Base-by-base conservation (phyloP, 345 rosid species). In the Syzygium oleosum region DNA sequence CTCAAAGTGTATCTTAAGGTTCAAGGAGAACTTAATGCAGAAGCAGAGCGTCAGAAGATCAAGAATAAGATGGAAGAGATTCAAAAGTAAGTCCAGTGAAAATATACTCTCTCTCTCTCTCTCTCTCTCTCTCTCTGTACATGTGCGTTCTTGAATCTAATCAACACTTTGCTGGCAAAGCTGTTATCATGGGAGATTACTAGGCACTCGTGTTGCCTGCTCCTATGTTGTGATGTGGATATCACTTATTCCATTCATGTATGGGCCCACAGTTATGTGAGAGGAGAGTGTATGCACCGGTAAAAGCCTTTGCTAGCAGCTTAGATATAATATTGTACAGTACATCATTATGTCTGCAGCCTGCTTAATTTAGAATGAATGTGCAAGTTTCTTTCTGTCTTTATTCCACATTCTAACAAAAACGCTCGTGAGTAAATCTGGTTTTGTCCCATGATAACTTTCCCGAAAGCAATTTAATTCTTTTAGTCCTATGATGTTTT, bases 1-100 rank as follows among this genome's bases (percentile, higher is more conserved):
- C 94, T 98, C 73, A 92, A 91, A 88, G 95, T 96, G 68, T 96
- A 98, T 92, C 95, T 98, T 3, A 90, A 94, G 93, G 96, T 93
- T 84, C 92, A 95, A 29, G 97, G 99, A 86, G 88, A 91, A 84
- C 91, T 96, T 21, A 92, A 94, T 87, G 78, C 91, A 46, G 93
- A 92, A 89, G 95, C 93, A 61, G 98, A 96, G 88, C 93, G 73
- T 31, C 96, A 92, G 87, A 98, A 96, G 92, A 90, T 96, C 80
- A 92, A 88, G 89, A 93, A 89, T 85, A 96, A 93, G 90, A 90
- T 96, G 92, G 95, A 91, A 43, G 99, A 96, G 58, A 88, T 88
- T 86, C 95, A 91, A 86, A 95, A 91, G 99, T 96, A 91, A 94
- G 92, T 46, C 23, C 79, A 16, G 3, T 34, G 43, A 68, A 68